phyloP scores from a whole-genome alignment of 495 filamentous ascomycete genomes.

The Neurospora sp. region DNA sequence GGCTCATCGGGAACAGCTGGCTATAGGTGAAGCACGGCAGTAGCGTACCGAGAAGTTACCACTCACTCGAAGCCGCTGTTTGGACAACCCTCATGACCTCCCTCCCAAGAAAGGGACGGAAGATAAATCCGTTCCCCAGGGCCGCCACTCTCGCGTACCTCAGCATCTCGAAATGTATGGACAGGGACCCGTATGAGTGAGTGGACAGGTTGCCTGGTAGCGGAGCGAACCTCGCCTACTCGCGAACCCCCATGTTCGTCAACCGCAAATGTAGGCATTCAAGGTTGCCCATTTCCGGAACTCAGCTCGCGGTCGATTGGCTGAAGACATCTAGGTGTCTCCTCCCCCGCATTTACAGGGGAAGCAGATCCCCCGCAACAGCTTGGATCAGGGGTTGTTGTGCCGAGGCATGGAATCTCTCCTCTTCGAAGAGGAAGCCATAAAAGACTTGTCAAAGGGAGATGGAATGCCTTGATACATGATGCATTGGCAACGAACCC shows the following conservation, averaged over 20 bases:
- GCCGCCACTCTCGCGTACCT: background rate
- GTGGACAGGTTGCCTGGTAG: background rate
- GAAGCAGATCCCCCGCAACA: constrained; percentile 7
- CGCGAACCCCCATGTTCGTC: background rate
- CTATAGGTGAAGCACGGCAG: background rate
- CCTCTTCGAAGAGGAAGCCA: background rate
- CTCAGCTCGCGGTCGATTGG: constrained; percentile 4
- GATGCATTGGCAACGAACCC: background rate
- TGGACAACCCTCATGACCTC: background rate
- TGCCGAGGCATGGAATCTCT: constrained; percentile 7
- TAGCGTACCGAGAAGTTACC: background rate
- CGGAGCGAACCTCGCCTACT: background rate
- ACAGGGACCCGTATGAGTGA: background rate
- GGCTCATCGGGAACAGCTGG: background rate
- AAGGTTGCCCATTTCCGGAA: background rate
- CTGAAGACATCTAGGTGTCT: background rate
- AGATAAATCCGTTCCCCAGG: background rate
- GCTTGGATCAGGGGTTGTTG: background rate
- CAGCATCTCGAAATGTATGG: background rate
- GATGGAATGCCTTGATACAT: background rate
- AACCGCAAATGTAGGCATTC: background rate
- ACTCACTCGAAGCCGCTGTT: background rate
- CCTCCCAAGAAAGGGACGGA: background rate
- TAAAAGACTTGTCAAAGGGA: background rate
- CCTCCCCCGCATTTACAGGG: constrained; percentile 11